phyloP scores from a whole-genome alignment of 768 basidiomycete species.

The Cystobasidium tubakii region DNA sequence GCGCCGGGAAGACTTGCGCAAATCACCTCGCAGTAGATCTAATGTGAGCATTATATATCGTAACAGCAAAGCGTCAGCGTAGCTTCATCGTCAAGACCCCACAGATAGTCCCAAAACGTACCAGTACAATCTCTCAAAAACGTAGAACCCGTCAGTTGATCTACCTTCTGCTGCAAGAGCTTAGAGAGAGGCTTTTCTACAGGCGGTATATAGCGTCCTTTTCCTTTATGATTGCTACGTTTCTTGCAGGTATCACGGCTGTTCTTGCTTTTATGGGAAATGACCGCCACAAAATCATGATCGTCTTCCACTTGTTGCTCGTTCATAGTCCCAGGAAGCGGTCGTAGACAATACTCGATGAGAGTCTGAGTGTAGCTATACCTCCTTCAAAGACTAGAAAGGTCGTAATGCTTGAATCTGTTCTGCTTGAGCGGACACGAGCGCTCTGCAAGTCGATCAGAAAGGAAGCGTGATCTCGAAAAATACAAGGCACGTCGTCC shows the following conservation, averaged over 20 bases:
- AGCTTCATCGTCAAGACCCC: too few relatives aligned
- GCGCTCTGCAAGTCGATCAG: not conserved
- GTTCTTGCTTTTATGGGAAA: not conserved
- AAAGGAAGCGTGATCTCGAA: not conserved
- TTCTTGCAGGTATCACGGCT: not conserved
- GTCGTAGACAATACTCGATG: too few relatives aligned
- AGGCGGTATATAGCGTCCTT: not conserved
- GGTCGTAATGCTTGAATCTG: too few relatives aligned
- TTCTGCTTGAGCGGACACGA: too few relatives aligned
- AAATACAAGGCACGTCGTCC: not conserved
- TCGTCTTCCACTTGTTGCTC: not conserved
- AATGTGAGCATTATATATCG: too few relatives aligned
- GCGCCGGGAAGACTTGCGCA: not conserved
- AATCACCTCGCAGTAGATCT: not conserved
- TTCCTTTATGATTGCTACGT: conserved; percentile 1
- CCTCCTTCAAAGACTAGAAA: too few relatives aligned
- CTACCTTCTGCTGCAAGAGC: not conserved
- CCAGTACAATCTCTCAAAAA: not conserved
- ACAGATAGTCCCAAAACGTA: too few relatives aligned
- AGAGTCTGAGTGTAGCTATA: too few relatives aligned
- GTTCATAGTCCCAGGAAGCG: not conserved
- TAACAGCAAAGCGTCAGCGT: too few relatives aligned
- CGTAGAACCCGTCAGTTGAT: not conserved
- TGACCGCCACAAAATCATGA: not conserved
- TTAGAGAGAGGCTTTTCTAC: not conserved